Base-by-base conservation (phyloP, 2,329 filamentous ascomycete species). In the Fusarium mundagurra region DNA sequence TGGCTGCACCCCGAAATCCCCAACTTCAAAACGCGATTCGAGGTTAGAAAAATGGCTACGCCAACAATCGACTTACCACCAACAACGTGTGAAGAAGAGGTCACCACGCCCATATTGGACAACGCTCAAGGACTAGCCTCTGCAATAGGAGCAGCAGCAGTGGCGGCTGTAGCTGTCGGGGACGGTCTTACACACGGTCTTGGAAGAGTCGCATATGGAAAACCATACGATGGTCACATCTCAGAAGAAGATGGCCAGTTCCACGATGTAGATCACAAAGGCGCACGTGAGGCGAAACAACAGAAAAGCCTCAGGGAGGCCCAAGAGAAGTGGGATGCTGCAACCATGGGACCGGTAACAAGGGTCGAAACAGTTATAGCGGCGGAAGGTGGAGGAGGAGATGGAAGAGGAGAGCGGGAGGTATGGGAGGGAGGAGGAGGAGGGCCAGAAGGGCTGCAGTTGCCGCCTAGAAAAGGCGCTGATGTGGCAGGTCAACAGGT, bases 51-150 rank as follows among this genome's bases (percentile, higher is more conserved):
- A 16, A 69, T 79, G 78, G 77, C 76, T 47, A 75, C 77, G 53
- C 69, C 77, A 29, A 76, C 77, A 61, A 69, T 79, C 61, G 78
- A 77, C 60, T 47, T 78, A 41, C 73, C 72, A 33, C 72, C 77
- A 34, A 67, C 76, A 43, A 69, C 72, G 34, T 70, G 76, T 36
- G 78, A 79, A 48, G 77, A 79, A 47, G 77, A 79, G 39, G 64
- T 70, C 44, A 48, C 71, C 24, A 67, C 69, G 43, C 72, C 70
- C 50, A 74, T 79, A 55, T 71, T 80, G 29, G 73, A 78, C 29
- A 74, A 74, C 57, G 74, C 76, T 43, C 77, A 76, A 54, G 76
- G 71, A 20, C 61, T 80, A 33, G 78, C 77, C 22, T 76, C 76
- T 39, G 77, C 72, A 33, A 77, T 78, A 69, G 67, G 77, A 31